Base-by-base conservation (phyloP, 176 grass and related monocot genomes). In the Elymus sibiricus region DNA sequence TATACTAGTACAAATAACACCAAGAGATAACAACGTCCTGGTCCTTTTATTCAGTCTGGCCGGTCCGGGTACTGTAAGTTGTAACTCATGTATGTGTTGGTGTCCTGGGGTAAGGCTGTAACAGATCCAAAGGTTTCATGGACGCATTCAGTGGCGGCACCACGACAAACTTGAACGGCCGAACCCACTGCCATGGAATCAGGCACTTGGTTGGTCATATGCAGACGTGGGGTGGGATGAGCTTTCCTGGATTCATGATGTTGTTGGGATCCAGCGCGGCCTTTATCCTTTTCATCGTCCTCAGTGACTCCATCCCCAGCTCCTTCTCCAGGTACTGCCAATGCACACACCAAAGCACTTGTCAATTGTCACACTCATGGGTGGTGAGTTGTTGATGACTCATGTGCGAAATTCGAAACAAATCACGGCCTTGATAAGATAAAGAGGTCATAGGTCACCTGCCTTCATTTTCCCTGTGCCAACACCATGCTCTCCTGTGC, bases 391-490 rank as follows among this genome's bases (percentile, higher is more conserved):
- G 40, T 55, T 37, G 6, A 17, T 25, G 49, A 53, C 26, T 37
- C 19, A 70, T 49, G 4, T 35, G 19, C n/a, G 27, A 85, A 76
- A 85, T 42, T 59, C 15, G 29, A 53, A 82, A 49, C 28, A 82
- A 70, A 47, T 53, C 17, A 73, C 22, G 34, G 37, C 21, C 70
- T 72, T 49, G 53, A 22, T 77, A 49, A 53, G 6, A 53, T 19
- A 53, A 53, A 71, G 53, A 63, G 56, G 39, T 64, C 19, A 40
- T 12, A 67, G 83, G 82, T 53, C 7, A 83, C 86, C 76, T 94
- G 90, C 97, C 97, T 99, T 99, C 97, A 96, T 96, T 94, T 99
- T 99, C 61, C 97, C 97, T 2, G 97, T 96, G 68, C 97, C 92
- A 78, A 99, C 97, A 77, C 97, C 94, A 77, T 99, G 97, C 88